These are phyloP conservation scores for Dillenia suffruticosa DNA, from an alignment of 164 flowering plant genomes.

Conservation along the genomic window DNA sequence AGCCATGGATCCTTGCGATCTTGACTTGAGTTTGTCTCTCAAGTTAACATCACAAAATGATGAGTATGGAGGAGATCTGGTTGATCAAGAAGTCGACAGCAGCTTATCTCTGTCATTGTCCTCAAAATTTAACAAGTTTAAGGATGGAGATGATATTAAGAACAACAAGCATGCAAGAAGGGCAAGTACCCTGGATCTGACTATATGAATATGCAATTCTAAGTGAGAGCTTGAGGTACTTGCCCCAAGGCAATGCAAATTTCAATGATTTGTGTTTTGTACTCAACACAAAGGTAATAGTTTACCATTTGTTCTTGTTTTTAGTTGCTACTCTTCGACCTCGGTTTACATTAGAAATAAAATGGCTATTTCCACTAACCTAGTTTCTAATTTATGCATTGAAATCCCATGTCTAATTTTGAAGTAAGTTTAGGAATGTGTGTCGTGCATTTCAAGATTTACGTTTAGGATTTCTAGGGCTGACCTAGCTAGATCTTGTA, in stretches of 20 bases:
- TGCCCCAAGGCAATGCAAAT: constrained; percentile 17
- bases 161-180: constrained; percentile 18
- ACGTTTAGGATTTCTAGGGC: too few species aligned
- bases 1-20: constrained; percentile 20
- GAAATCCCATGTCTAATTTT: too few species aligned
- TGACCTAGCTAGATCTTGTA: too few species aligned
- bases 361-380: too few species aligned
- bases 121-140: constrained; percentile 31
- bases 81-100: constrained; percentile 23
- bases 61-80: constrained; percentile 4
- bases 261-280: constrained; percentile 9
- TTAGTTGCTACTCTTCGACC: not conserved
- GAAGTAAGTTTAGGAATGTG: too few species aligned
- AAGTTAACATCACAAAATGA: constrained; percentile 17
- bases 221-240: constrained; percentile 87
- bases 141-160: constrained; percentile 17
- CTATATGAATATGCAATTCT: constrained; percentile 68
- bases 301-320: constrained; percentile 20
- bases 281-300: constrained; percentile 10
- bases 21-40: constrained; percentile 57
- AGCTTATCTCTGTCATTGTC: constrained; percentile 45
- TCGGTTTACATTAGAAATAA: too few species aligned
- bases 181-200: constrained; percentile 87
- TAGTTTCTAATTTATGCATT: too few species aligned
- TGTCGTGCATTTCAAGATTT: too few species aligned